These are phyloP conservation scores for Aspergillus nidulans DNA, from an alignment of 495 filamentous ascomycete genomes.

Conservation along the genomic window DNA sequence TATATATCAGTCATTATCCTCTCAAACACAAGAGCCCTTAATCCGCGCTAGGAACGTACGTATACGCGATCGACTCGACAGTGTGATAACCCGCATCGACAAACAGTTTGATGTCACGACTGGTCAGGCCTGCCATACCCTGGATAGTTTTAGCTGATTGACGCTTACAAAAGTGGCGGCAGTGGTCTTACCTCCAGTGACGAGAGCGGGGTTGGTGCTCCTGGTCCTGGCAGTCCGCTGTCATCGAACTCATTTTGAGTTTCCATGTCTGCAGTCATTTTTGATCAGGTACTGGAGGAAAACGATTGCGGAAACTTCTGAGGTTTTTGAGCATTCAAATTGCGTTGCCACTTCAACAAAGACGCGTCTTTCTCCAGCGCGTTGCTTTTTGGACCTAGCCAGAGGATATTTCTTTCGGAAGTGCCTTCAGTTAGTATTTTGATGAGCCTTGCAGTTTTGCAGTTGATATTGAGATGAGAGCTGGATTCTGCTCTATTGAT, in stretches of 20 bases:
- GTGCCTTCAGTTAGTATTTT: not conserved
- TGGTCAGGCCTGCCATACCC: conserved; percentile 81
- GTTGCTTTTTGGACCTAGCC: not conserved
- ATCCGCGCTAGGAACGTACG: conserved; percentile 41
- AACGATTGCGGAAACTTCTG: not conserved
- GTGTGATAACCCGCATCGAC: conserved; percentile 92
- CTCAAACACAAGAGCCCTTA: not conserved
- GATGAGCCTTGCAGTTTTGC: no score
- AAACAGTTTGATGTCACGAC: conserved; percentile 87
- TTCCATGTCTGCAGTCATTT: conserved; percentile 57
- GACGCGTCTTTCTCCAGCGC: conserved; percentile 3
- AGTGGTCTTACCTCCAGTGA: conserved; percentile 71
- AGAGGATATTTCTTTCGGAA: not conserved
- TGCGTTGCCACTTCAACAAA: not conserved
- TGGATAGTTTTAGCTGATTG: conserved; percentile 28
- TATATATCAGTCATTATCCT: conserved; percentile 3
- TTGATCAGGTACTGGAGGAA: conserved; percentile 4
- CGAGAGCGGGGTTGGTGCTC: conserved; percentile 86
- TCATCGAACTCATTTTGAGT: conserved; percentile 60
- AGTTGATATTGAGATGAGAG: no score
- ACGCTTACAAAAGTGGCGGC: not conserved
- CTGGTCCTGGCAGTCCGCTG: conserved; percentile 67
- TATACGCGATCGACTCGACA: conserved; percentile 92
- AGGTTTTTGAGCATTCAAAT: not conserved
- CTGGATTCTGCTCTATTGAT: conserved; percentile 15